These are phyloP conservation scores for Fragaria ananassa DNA, from an alignment of 306 rosid species.

Conservation along the genomic window DNA sequence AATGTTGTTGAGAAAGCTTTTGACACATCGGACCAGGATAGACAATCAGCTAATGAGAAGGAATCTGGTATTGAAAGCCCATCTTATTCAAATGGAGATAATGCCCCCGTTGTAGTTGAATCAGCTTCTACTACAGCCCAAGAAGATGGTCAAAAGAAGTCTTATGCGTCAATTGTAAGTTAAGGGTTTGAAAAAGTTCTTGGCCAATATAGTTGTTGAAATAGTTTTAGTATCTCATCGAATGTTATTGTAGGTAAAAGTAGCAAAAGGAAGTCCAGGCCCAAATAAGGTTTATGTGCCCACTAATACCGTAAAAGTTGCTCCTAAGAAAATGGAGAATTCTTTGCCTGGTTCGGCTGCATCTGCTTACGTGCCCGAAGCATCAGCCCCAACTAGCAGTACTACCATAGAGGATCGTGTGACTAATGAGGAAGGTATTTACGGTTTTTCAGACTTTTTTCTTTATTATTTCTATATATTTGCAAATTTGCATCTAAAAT, in stretches of 20 bases:
- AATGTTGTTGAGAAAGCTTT: slow-evolving; percentile 35
- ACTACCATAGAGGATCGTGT: slow-evolving; percentile 39
- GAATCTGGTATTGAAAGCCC: slow-evolving; percentile 37
- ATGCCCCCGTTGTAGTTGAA: slow-evolving; percentile 38
- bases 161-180: slow-evolving; percentile 80
- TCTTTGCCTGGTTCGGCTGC: slow-evolving; percentile 29
- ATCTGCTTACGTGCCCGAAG: slow-evolving; percentile 45
- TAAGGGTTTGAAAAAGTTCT: slow-evolving; percentile 8
- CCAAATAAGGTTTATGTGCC: slow-evolving; percentile 56
- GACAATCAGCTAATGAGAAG: slow-evolving; percentile 32
- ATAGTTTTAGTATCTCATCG: slow-evolving; percentile 25
- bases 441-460: not conserved
- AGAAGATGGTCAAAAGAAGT: slow-evolving; percentile 63
- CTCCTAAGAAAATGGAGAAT: slow-evolving; percentile 38
- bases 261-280: slow-evolving; percentile 44
- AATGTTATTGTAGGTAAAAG: slow-evolving; percentile 59
- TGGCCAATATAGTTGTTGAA: slow-evolving; percentile 19
- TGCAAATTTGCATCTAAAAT: not conserved
- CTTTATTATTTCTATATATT: not conserved
- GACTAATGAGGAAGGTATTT: slow-evolving; percentile 54
- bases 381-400: slow-evolving; percentile 32
- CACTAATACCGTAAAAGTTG: slow-evolving; percentile 37
- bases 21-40: slow-evolving; percentile 43
- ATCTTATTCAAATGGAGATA: slow-evolving; percentile 48
- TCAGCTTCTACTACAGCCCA: slow-evolving; percentile 32